Conservation (phyloP, 352 stramenopile species). For the Globisporangium carolinianum region DNA sequence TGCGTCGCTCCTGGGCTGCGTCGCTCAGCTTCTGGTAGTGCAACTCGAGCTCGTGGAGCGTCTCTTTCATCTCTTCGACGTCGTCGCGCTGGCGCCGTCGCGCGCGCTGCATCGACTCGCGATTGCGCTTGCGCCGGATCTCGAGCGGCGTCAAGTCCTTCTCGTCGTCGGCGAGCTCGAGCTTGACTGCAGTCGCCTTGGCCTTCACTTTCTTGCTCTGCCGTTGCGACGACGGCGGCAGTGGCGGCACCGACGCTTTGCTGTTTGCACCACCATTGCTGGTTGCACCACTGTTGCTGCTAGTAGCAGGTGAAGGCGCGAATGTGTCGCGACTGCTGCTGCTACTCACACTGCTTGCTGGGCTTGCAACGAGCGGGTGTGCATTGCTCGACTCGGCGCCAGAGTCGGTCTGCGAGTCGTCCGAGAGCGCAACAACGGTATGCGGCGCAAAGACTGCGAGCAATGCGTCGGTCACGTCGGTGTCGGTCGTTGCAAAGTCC, state of each 20-base stretch:
- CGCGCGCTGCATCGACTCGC: constrained; percentile 48
- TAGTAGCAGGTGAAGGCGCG: background rate
- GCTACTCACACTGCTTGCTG: constrained; percentile 3
- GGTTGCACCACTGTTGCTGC: background rate
- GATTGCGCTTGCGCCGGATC: constrained; percentile 44
- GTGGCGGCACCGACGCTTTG: background rate
- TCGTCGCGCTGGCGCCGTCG: constrained; percentile 36
- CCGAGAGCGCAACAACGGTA: constrained; percentile 9
- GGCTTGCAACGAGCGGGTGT: constrained; percentile 1
- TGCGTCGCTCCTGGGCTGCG: constrained; percentile 19
- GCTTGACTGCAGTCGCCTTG: background rate
- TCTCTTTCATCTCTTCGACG: constrained; percentile 42
- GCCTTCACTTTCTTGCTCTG: constrained; percentile 8
- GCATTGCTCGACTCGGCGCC: constrained; percentile 8
- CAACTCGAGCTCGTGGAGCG: constrained; percentile 33
- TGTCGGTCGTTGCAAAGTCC: background rate
- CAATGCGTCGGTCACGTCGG: constrained; percentile 18
- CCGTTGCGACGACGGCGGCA: background rate
- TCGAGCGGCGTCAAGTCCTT: constrained; percentile 35
- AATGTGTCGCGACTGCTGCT: background rate
- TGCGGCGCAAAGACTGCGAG: constrained; percentile 21
- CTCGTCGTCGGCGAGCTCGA: constrained; percentile 19
- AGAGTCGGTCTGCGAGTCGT: constrained; percentile 26
- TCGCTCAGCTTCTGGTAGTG: constrained; percentile 39
- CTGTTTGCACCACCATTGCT: background rate